phyloP scores from a whole-genome alignment of 2,329 filamentous ascomycete species.

The Pestalotiopsis sp. region DNA sequence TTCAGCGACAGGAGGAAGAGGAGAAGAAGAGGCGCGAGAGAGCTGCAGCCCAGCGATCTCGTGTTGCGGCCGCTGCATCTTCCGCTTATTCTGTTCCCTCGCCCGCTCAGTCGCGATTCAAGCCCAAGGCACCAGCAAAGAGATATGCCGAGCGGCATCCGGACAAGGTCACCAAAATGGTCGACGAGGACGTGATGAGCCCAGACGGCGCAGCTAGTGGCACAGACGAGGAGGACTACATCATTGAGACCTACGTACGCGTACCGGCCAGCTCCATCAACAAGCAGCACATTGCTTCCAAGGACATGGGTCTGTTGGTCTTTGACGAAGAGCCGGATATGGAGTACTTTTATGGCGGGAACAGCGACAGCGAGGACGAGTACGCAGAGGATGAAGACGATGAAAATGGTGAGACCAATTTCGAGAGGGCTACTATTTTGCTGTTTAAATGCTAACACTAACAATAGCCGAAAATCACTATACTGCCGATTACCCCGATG shows the following conservation, averaged over 20 bases:
- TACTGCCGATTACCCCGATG: constrained; percentile 78
- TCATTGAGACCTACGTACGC: constrained; percentile 67
- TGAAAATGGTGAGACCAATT: constrained; percentile 60
- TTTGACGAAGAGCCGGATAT: constrained; percentile 61
- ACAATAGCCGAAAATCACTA: constrained; percentile 73
- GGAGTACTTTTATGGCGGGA: constrained; percentile 61
- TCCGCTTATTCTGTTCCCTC: neutral
- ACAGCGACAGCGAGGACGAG: constrained; percentile 65
- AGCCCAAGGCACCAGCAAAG: constrained; percentile 57
- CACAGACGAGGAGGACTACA: constrained; percentile 59
- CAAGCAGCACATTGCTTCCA: constrained; percentile 43
- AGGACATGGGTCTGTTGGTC: constrained; percentile 58
- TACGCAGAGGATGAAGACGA: constrained; percentile 63
- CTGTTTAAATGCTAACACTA: constrained; percentile 4
- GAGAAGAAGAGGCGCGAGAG: constrained; percentile 30
- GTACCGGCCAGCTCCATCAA: constrained; percentile 56
- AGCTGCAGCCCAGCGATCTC: constrained; percentile 13
- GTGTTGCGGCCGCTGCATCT: constrained; percentile 15
- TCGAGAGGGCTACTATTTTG: neutral
- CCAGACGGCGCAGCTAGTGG: constrained; percentile 38
- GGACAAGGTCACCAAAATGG: constrained; percentile 30
- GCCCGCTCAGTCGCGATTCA: constrained; percentile 44
- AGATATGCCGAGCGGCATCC: constrained; percentile 61
- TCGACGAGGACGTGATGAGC: constrained; percentile 29
- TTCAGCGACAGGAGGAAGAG: constrained; percentile 50